Evolutionary conservation across 495 filamentous ascomycete species (phyloP).

Genomic region (Neurospora cerealis): DNA sequence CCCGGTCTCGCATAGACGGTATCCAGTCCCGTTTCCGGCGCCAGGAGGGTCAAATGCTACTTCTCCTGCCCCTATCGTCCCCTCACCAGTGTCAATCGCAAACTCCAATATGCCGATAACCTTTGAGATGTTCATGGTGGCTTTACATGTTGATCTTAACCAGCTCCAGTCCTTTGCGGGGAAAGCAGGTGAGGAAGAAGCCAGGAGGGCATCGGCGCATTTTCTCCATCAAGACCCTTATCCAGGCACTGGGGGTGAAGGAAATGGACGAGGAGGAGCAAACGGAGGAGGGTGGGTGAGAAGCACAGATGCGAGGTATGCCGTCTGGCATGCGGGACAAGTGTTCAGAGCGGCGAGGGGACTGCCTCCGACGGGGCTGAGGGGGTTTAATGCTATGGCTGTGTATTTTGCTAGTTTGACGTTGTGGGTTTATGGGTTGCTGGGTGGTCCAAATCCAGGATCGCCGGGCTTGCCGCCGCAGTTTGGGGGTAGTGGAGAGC

Average conservation of each 20-base stretch:
- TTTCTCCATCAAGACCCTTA: slow-evolving; percentile 9
- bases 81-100: not conserved
- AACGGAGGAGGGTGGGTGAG: slow-evolving; percentile 32
- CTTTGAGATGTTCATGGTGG: slow-evolving; percentile 41
- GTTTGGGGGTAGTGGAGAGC: not conserved
- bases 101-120: slow-evolving; percentile 13
- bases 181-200: slow-evolving; percentile 45
- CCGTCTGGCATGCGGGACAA: slow-evolving; percentile 52
- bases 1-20: not conserved
- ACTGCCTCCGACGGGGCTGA: slow-evolving; percentile 31
- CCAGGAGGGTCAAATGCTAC: slow-evolving; percentile 1
- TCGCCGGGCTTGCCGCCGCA: not conserved
- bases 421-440: slow-evolving; percentile 45
- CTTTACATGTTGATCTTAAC: slow-evolving; percentile 46
- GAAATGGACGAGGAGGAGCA: not conserved
- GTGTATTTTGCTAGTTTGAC: slow-evolving; percentile 48
- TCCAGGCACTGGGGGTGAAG: not conserved
- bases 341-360: slow-evolving; percentile 38
- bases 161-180: slow-evolving; percentile 51
- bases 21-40: slow-evolving; percentile 15
- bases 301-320: slow-evolving; percentile 35
- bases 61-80: not conserved
- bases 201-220: slow-evolving; percentile 33
- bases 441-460: not conserved
- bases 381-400: slow-evolving; percentile 44